phyloP scores from a whole-genome alignment of 208 protist species.

The Leishmania amazonensis region DNA sequence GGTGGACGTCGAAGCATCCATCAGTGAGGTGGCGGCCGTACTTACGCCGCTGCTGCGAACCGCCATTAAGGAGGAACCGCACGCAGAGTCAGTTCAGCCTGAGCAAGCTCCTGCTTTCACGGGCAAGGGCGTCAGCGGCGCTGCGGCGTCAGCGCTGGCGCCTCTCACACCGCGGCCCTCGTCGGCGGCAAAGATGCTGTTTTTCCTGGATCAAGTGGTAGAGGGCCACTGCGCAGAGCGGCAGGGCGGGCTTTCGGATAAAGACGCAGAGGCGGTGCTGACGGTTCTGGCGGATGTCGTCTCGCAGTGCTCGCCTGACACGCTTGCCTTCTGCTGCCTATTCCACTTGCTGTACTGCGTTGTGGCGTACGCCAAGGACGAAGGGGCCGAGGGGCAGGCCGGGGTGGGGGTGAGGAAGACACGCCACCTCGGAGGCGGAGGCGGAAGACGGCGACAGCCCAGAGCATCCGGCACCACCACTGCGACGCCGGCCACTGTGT shows the following conservation, averaged over 20 bases:
- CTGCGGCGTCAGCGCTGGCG: background rate
- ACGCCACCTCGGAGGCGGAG: background rate
- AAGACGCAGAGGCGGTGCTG: constrained; percentile 16
- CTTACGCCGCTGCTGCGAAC: constrained; percentile 10
- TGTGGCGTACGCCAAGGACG: constrained; percentile 25
- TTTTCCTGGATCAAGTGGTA: constrained; percentile 22
- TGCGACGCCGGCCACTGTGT: background rate
- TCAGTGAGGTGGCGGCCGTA: constrained; percentile 10
- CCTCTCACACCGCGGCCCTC: background rate
- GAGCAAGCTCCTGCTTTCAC: background rate
- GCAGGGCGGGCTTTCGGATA: constrained; percentile 9
- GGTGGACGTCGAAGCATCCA: constrained; percentile 5
- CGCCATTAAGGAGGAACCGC: background rate
- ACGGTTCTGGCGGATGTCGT: constrained; percentile 10
- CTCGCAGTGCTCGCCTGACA: constrained; percentile 21
- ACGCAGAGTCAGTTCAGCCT: background rate
- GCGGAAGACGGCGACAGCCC: background rate
- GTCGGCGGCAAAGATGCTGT: constrained; percentile 10
- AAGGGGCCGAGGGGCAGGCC: background rate
- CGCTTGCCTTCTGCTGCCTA: constrained; percentile 22
- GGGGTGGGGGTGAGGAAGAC: background rate
- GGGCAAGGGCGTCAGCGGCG: background rate
- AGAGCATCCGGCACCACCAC: background rate
- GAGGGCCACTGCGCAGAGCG: constrained; percentile 10
- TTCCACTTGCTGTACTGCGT: constrained; percentile 30